These are phyloP conservation scores for Elongisporangium anandrum DNA, from an alignment of 352 stramenopile species.

Conservation along the genomic window DNA sequence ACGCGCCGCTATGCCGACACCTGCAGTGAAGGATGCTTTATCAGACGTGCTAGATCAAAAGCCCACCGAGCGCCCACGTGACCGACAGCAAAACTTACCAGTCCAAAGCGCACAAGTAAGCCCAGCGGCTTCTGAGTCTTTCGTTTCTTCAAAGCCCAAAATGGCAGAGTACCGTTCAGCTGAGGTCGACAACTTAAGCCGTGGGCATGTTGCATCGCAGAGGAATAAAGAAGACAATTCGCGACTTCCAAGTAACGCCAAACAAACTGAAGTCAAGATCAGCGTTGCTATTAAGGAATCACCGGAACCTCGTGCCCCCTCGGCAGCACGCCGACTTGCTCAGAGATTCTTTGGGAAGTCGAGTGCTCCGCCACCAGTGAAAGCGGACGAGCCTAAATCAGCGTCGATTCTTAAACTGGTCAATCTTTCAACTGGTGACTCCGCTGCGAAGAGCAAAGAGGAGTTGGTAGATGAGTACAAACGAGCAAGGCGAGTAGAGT, in stretches of 20 bases:
- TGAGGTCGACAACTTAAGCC: background rate
- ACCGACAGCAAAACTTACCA: background rate
- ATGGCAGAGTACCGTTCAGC: background rate
- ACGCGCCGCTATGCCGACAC: conserved; percentile 33
- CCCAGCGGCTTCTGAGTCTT: background rate
- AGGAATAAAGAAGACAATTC: background rate
- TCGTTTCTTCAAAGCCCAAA: background rate
- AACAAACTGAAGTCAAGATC: background rate
- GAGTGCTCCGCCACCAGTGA: background rate
- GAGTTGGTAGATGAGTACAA: conserved; percentile 67
- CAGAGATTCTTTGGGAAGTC: background rate
- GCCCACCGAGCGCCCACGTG: background rate
- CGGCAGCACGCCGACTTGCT: background rate
- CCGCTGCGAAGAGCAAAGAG: conserved; percentile 39
- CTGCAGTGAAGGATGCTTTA: background rate
- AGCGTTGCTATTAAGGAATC: background rate
- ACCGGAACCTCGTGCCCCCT: background rate
- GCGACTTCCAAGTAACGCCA: background rate
- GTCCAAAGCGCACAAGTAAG: background rate
- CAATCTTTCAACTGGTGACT: conserved; percentile 15
- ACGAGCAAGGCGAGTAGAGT: conserved; percentile 45
- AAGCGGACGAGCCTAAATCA: conserved; percentile 16
- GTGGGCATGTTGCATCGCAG: background rate
- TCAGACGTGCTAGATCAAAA: background rate
- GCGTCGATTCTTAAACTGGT: conserved; percentile 63